Base-by-base conservation (phyloP, 1,284 basidiomycete species). In the Peniophora sp. region DNA sequence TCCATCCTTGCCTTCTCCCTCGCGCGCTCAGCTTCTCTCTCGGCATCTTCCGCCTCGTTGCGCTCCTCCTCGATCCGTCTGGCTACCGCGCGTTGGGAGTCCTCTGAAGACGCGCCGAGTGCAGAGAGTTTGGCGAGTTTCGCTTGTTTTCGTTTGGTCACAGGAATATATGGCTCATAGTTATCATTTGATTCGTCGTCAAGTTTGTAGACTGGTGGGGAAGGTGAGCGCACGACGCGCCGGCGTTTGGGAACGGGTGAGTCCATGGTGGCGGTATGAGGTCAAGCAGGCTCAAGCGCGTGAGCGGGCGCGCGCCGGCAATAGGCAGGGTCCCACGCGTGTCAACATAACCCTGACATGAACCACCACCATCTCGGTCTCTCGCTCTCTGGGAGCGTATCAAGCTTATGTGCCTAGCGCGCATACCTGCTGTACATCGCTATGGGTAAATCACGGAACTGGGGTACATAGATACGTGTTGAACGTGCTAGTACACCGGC, bases 121-220 rank as follows among this genome's bases (percentile, higher is more conserved):
- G 81, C 78, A 34, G 79, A 75, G 49, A 94, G 74, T 56, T 85
- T 85, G 24, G 87, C 83, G 9, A 96, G 75, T 61, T 88, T 89
- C 51, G 85, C 83, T 61, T 89, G 80, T 46, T 90, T 79, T 35
- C 93, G 80, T 65, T 97, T 85, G 38, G 91, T 83, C 39, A 97
- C 83, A 5, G 96, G 87, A 23, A 99, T 71, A 65, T 98, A 98
- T 1, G 87, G 89, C 53, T 86, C 82, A 63, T 92, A 93, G 38
- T 72, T 68, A 51, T 81, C 78, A 53, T 83, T 78, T n/a, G n/a
- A n/a, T 32, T 82, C 78, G 38, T 81, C 76, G 56, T 85, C 81
- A 39, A 85, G 69, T 43, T 73, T 78, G 65, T 82, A 83, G 39
- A 64, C 62, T 1, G 85, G 83, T 32, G 27, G n/a, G n/a, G 84